These are phyloP conservation scores for Exophiala spinifera DNA, from an alignment of 2,329 filamentous ascomycete genomes.

Conservation along the genomic window DNA sequence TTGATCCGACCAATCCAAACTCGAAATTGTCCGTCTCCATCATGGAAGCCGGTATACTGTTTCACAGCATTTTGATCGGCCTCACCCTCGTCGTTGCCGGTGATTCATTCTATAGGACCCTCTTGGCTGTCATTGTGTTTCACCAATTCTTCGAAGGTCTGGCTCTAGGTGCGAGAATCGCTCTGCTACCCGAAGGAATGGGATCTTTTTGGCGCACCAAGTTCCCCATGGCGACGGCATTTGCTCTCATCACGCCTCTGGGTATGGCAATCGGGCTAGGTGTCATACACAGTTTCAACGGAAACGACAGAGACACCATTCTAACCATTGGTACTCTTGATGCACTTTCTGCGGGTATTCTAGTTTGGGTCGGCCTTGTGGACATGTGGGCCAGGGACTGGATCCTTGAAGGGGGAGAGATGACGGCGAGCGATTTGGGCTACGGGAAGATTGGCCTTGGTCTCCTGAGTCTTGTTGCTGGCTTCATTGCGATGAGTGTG, in stretches of 20 bases:
- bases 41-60: constrained; percentile 70
- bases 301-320: constrained; percentile 65
- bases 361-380: constrained; percentile 75
- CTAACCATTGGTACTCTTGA: constrained; percentile 71
- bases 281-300: constrained; percentile 68
- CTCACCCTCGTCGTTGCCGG: constrained; percentile 45
- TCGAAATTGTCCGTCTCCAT: constrained; percentile 63
- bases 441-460: constrained; percentile 49
- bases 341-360: constrained; percentile 69
- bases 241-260: constrained; percentile 69
- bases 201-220: constrained; percentile 61
- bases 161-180: constrained; percentile 69
- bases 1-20: constrained; percentile 35
- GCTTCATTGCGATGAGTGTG: constrained; percentile 67
- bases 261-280: constrained; percentile 80
- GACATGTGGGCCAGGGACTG: constrained; percentile 79
- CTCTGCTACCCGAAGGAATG: constrained; percentile 46
- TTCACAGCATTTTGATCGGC: constrained; percentile 66
- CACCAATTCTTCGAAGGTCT: constrained; percentile 77
- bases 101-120: constrained; percentile 51
- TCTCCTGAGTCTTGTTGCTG: constrained; percentile 55
- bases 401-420: constrained; percentile 58
- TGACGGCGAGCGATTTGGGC: constrained; percentile 49
- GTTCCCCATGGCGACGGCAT: constrained; percentile 59
- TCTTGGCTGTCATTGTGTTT: constrained; percentile 66